Evolutionary conservation across 352 stramenopile species (phyloP), one percentile per base, ranked within the genome.

Genomic region (Saprolegnia parasitica): DNA sequence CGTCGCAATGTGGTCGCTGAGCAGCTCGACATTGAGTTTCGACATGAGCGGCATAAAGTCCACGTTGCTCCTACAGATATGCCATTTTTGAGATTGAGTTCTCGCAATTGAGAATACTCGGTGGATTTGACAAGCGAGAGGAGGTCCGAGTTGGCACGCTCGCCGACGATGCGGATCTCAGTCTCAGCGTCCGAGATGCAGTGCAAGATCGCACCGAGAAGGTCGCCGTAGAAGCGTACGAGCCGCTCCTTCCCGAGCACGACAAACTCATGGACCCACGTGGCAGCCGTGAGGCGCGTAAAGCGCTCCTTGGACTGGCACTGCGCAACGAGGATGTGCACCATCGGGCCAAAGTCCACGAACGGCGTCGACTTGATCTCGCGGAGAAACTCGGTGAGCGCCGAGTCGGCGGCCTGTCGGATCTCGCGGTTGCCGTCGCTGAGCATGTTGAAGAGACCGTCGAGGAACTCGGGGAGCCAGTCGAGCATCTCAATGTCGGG

Each of bases 401-500:
- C 95, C 57, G 89, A 96, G 77, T 98, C 94, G 0, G 95, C 95
- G 0, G 91, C 96, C 65, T 99, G 96, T 35, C 96, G 91, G 62
- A 99, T 99, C 77, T 99, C 96, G 24, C 95, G 80, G 78, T 99
- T 99, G 5, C 90, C 95, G 77, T 99, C 97, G 71, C 94, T 98
- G 1, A 99, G 79, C 98, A 99, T 99, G 76, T 99, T 99, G 71
- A 99, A 99, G 21, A 99, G 78, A 0, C 98, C 97, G 72, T 99
- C 97, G 13, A 99, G 76, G 79, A 99, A 99, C 65, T 99, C 97
- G 1, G 87, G 87, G 49, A 96, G 75, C 82, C 97, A 99, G 78
- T 99, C 97, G 62, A 99, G 86, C 96, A 99, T 99, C 74, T 98
- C 96, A 68, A 99, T 99, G 71, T 99, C 96, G 0, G 98, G 97